phyloP scores from a whole-genome alignment of 1,284 basidiomycete genomes.

The Naganishia liquefaciens region DNA sequence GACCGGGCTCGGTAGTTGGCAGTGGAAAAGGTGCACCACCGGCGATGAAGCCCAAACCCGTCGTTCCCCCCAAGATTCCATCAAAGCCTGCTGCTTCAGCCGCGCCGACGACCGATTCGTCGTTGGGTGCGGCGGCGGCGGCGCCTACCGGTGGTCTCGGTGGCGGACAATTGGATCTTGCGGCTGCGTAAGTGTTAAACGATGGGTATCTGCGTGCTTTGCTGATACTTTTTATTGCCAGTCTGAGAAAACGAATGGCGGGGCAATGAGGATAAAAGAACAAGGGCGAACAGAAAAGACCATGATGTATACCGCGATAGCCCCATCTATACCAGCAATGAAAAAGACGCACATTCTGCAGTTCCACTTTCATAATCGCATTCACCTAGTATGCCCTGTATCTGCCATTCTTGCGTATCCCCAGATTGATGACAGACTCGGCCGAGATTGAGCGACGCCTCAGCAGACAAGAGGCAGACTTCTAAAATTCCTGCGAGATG shows the following conservation, averaged over 20 bases:
- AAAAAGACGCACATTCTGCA: too few relatives aligned
- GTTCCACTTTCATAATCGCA: too few relatives aligned
- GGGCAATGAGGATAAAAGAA: conserved; percentile 6
- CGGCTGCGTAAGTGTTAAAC: conserved; percentile 60
- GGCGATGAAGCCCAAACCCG: conserved; percentile 55
- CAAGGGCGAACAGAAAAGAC: not conserved
- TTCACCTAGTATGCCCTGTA: too few relatives aligned
- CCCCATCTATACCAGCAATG: too few relatives aligned
- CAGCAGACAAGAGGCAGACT: too few relatives aligned
- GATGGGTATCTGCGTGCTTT: not conserved
- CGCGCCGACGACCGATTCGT: conserved; percentile 36
- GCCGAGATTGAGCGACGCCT: too few relatives aligned
- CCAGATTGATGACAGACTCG: too few relatives aligned
- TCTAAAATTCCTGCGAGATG: too few relatives aligned
- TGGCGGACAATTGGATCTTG: conserved; percentile 73
- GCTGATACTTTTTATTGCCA: not conserved
- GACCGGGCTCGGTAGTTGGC: conserved; percentile 31
- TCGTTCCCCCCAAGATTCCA: conserved; percentile 43
- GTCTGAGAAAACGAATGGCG: conserved; percentile 23
- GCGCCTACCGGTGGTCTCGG: conserved; percentile 29
- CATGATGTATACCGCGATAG: not conserved
- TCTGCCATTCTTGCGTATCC: too few relatives aligned
- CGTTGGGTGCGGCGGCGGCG: conserved; percentile 40
- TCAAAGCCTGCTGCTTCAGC: conserved; percentile 33
- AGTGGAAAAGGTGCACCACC: conserved; percentile 49